Conservation (phyloP, 176 grass and related monocot species). For the Ensete ventricosum region DNA sequence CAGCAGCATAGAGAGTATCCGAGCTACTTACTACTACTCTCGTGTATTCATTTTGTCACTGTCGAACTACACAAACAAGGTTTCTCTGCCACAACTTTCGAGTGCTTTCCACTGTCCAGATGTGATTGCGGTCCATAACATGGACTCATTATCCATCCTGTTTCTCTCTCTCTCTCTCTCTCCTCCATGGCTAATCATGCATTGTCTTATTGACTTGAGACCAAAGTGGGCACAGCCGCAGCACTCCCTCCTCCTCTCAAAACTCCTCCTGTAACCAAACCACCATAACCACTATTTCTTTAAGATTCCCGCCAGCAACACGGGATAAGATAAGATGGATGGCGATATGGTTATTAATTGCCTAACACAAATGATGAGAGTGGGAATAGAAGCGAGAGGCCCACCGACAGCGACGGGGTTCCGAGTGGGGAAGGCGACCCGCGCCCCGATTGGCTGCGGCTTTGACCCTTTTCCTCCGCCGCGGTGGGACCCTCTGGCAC, state of each 20-base stretch:
- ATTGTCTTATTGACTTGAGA: too few relatives aligned
- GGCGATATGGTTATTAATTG: too few relatives aligned
- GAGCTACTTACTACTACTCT: background rate
- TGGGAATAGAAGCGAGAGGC: background rate
- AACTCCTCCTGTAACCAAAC: too few relatives aligned
- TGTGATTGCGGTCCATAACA: background rate
- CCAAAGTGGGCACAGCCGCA: too few relatives aligned
- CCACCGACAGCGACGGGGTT: slow-evolving; percentile 4
- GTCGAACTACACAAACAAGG: background rate
- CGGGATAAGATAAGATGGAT: too few relatives aligned
- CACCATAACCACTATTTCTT: too few relatives aligned
- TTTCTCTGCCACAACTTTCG: background rate
- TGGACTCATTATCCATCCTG: too few relatives aligned
- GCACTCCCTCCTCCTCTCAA: too few relatives aligned
- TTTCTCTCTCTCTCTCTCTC: too few relatives aligned
- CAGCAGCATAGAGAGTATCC: background rate
- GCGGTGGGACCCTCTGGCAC: too few relatives aligned
- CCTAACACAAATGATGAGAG: background rate
- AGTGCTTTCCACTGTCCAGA: background rate
- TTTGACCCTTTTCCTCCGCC: background rate
- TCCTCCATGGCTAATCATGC: too few relatives aligned
- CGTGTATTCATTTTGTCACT: background rate
- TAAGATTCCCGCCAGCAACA: too few relatives aligned
- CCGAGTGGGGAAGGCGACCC: background rate
- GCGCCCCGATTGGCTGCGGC: background rate